phyloP scores from a whole-genome alignment of 2,329 filamentous ascomycete genomes.

The Colletotrichum tabaci region DNA sequence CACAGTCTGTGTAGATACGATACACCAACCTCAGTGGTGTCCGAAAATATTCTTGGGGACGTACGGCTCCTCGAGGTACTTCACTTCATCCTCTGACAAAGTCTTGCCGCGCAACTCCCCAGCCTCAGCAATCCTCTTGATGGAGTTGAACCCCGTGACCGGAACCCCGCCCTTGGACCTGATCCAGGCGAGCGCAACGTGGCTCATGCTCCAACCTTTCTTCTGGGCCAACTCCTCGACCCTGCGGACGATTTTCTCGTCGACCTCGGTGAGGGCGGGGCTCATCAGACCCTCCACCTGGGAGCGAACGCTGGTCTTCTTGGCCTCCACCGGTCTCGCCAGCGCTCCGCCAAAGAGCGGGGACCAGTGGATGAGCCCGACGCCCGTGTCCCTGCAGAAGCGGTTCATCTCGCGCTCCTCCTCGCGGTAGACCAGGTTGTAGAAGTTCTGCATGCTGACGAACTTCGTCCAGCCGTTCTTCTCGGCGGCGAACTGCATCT shows the following conservation, averaged over 20 bases:
- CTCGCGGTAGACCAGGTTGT: slow-evolving; percentile 70
- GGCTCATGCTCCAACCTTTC: slow-evolving; percentile 40
- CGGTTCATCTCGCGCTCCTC: slow-evolving; percentile 66
- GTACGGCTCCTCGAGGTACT: slow-evolving; percentile 39
- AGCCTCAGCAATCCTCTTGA: slow-evolving; percentile 36
- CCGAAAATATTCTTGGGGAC: slow-evolving; percentile 44
- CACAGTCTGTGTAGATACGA: no score
- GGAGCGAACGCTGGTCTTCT: slow-evolving; percentile 10
- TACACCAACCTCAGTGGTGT: slow-evolving; percentile 39
- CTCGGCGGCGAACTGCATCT: slow-evolving; percentile 66
- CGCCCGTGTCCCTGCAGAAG: slow-evolving; percentile 58
- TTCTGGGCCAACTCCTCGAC: slow-evolving; percentile 37
- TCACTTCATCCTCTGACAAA: slow-evolving; percentile 31
- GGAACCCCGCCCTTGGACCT: slow-evolving; percentile 34
- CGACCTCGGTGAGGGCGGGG: slow-evolving; percentile 13
- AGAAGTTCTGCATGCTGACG: slow-evolving; percentile 70
- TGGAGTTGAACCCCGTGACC: slow-evolving; percentile 37
- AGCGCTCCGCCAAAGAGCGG: slow-evolving; percentile 35
- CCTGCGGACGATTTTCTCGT: slow-evolving; percentile 34
- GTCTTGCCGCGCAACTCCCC: slow-evolving; percentile 31
- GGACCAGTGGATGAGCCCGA: slow-evolving; percentile 49
- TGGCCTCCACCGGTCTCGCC: slow-evolving; percentile 12
- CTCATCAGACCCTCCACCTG: neutral
- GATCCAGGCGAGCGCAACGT: slow-evolving; percentile 37
- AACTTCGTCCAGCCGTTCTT: slow-evolving; percentile 71